phyloP scores from a whole-genome alignment of 148 eudicot genomes.

The Rhododendron mucronatum region DNA sequence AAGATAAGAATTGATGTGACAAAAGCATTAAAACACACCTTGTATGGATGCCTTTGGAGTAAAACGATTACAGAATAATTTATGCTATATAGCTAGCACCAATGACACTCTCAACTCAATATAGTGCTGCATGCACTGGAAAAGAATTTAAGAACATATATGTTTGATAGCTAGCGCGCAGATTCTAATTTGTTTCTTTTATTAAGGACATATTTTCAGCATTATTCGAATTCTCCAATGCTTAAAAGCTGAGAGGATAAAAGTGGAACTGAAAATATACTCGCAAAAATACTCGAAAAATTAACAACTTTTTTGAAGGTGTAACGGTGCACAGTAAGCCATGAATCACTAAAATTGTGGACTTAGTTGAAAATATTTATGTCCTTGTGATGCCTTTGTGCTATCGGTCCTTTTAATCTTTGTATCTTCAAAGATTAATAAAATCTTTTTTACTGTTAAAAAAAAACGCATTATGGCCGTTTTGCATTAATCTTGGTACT shows the following conservation, averaged over 20 bases:
- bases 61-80: not conserved
- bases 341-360: no score
- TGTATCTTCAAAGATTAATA: no score
- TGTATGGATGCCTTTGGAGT: not conserved
- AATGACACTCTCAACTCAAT: not conserved
- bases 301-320: no score
- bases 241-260: not conserved
- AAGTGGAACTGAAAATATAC: no score
- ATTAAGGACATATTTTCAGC: not conserved
- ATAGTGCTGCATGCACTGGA: not conserved
- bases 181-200: not conserved
- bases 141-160: not conserved
- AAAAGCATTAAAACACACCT: not conserved
- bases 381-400: no score
- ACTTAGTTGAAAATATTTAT: no score
- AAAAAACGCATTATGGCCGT: no score
- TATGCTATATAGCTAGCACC: not conserved
- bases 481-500: no score
- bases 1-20: conserved; percentile 1
- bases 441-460: no score
- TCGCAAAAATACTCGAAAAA: no score
- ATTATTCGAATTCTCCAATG: not conserved
- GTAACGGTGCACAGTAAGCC: no score
- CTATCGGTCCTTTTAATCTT: no score
- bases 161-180: not conserved